Conservation (phyloP, 2,329 filamentous ascomycete genomes). For the Penicillium sp. region DNA sequence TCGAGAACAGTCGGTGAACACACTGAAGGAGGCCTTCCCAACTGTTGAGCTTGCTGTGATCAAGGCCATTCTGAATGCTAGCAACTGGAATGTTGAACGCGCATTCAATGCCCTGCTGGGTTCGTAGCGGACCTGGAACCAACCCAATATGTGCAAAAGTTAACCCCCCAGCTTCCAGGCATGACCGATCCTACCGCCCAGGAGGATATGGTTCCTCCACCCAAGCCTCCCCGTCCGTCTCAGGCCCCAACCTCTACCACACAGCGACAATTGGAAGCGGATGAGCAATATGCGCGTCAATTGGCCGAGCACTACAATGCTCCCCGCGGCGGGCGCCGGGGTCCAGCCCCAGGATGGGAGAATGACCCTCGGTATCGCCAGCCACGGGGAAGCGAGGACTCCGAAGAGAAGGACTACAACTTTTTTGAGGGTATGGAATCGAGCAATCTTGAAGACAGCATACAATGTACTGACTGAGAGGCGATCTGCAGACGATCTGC, state of each 20-base stretch:
- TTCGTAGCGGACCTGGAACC: slow-evolving; percentile 43
- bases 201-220: slow-evolving; percentile 64
- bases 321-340: slow-evolving; percentile 28
- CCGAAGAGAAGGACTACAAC: slow-evolving; percentile 75
- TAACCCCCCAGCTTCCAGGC: slow-evolving; percentile 48
- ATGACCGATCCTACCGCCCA: slow-evolving; percentile 80
- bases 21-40: slow-evolving; percentile 92
- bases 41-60: slow-evolving; percentile 77
- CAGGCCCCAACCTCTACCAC: slow-evolving; percentile 56
- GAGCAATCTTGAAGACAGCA: background rate
- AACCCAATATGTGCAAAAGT: slow-evolving; percentile 2
- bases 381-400: slow-evolving; percentile 57
- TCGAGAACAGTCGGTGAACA: slow-evolving; percentile 80
- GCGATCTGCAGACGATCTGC: slow-evolving; percentile 71
- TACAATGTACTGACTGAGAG: background rate
- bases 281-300: slow-evolving; percentile 89
- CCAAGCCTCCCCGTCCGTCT: slow-evolving; percentile 77
- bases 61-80: slow-evolving; percentile 84
- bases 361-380: slow-evolving; percentile 42
- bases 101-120: slow-evolving; percentile 93
- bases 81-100: slow-evolving; percentile 82
- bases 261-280: slow-evolving; percentile 81
- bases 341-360: slow-evolving; percentile 35
- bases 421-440: slow-evolving; percentile 73
- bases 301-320: slow-evolving; percentile 85